Evolutionary conservation across 2,329 filamentous ascomycete genomes (phyloP).

Genomic region (Ceratocystis harringtonii): DNA sequence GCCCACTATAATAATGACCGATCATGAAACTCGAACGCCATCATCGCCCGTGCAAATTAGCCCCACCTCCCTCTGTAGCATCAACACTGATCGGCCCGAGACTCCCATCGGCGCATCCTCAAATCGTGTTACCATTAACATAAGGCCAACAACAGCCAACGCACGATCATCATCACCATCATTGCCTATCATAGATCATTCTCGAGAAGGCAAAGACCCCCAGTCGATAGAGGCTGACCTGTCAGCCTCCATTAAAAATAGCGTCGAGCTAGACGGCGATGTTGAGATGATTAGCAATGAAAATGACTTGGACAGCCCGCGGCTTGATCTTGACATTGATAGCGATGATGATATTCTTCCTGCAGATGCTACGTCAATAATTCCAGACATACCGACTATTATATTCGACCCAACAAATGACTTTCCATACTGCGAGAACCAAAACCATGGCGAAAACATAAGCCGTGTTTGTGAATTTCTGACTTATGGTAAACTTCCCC

Average conservation of each 20-base stretch:
- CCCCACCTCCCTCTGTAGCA: background rate
- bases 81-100: background rate
- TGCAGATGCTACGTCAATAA: conserved; percentile 15
- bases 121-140: conserved; percentile 6
- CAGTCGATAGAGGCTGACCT: background rate
- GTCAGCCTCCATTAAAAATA: background rate
- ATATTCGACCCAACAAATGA: conserved; percentile 29
- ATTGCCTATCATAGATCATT: background rate
- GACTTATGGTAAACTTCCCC: conserved; percentile 21
- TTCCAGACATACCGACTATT: conserved; percentile 18
- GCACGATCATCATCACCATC: background rate
- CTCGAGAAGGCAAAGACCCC: background rate
- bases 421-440: conserved; percentile 33
- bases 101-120: background rate
- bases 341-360: conserved; percentile 2
- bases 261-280: conserved; percentile 13
- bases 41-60: background rate
- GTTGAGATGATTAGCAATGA: conserved; percentile 21
- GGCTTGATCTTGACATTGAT: conserved; percentile 10
- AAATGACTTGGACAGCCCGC: conserved; percentile 22
- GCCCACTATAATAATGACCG: conserved; percentile 1
- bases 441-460: conserved; percentile 24
- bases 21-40: background rate
- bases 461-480: conserved; percentile 28
- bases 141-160: background rate